Percentiles rank a stretch among this genome's conserved stretches.
Evolutionary conservation across 345 rosid genomes (phyloP).

Genomic region (Corymbia maculata): DNA sequence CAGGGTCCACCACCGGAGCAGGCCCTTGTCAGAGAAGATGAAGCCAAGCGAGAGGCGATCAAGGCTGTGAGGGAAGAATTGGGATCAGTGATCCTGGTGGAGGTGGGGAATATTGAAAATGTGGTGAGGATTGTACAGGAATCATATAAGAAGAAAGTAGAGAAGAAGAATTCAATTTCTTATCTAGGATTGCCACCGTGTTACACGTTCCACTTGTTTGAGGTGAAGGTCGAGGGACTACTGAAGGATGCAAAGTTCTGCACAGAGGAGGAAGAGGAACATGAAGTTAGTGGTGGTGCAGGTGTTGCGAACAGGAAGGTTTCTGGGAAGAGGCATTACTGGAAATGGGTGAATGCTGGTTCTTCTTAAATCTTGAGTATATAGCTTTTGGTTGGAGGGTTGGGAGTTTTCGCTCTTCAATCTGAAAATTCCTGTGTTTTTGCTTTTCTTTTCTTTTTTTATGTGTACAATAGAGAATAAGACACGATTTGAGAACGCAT

Average conservation of each 20-base stretch:
- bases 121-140: slow-evolving; percentile 39
- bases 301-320: slow-evolving; percentile 42
- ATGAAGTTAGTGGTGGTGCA: slow-evolving; percentile 24
- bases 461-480: neutral
- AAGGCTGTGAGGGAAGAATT: slow-evolving; percentile 80
- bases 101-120: neutral
- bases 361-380: slow-evolving; percentile 26
- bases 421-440: neutral
- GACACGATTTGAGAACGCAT: neutral
- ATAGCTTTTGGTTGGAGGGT: neutral
- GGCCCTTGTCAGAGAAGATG: slow-evolving; percentile 86
- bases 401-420: neutral
- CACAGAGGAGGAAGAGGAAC: slow-evolving; percentile 61
- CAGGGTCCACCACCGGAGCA: slow-evolving; percentile 40
- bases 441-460: neutral
- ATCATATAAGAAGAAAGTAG: slow-evolving; percentile 40
- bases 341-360: slow-evolving; percentile 81
- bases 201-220: slow-evolving; percentile 56
- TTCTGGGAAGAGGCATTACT: slow-evolving; percentile 52
- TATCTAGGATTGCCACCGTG: slow-evolving; percentile 84
- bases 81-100: slow-evolving; percentile 28
- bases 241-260: slow-evolving; percentile 55
- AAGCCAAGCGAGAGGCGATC: slow-evolving; percentile 46
- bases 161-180: slow-evolving; percentile 56
- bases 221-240: slow-evolving; percentile 65